Evolutionary conservation across 1,139 yeast genomes (phyloP).

Genomic region (Taphrina populina): DNA sequence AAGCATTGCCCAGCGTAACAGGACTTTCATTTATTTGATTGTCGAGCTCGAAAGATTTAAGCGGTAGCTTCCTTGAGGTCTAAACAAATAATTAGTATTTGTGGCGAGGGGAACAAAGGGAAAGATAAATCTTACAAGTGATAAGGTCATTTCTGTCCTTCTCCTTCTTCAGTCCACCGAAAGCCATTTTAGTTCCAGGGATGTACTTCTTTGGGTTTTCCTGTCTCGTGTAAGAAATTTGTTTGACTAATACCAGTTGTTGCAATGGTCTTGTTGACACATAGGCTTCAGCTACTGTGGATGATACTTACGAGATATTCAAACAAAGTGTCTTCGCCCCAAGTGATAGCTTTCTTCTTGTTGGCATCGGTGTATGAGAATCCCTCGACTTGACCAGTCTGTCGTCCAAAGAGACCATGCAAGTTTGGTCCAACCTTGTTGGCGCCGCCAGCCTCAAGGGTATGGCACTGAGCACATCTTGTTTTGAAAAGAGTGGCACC

Average conservation of each 20-base stretch:
- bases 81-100: background rate
- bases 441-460: slow-evolving; percentile 92
- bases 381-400: slow-evolving; percentile 88
- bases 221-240: background rate
- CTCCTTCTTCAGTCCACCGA: slow-evolving; percentile 98
- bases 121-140: slow-evolving; percentile 56
- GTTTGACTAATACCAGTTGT: too few species aligned
- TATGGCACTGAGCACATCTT: slow-evolving; percentile 99
- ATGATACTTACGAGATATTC: slow-evolving; percentile 62
- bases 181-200: slow-evolving; percentile 99
- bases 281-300: background rate
- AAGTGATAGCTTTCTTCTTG: slow-evolving; percentile 88
- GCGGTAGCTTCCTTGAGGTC: slow-evolving; percentile 34
- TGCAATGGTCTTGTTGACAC: slow-evolving; percentile 37
- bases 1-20: too few species aligned
- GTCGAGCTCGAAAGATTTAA: slow-evolving; percentile 3
- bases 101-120: background rate
- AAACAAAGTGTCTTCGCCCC: slow-evolving; percentile 86
- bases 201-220: slow-evolving; percentile 99
- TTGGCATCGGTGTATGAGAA: slow-evolving; percentile 97
- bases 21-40: too few species aligned
- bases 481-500: slow-evolving; percentile 99
- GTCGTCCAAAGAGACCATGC: slow-evolving; percentile 89
- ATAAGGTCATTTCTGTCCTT: slow-evolving; percentile 97
- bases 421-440: slow-evolving; percentile 98